phyloP scores from a whole-genome alignment of 106 monocot genomes.

The Platanthera zijinensis region DNA sequence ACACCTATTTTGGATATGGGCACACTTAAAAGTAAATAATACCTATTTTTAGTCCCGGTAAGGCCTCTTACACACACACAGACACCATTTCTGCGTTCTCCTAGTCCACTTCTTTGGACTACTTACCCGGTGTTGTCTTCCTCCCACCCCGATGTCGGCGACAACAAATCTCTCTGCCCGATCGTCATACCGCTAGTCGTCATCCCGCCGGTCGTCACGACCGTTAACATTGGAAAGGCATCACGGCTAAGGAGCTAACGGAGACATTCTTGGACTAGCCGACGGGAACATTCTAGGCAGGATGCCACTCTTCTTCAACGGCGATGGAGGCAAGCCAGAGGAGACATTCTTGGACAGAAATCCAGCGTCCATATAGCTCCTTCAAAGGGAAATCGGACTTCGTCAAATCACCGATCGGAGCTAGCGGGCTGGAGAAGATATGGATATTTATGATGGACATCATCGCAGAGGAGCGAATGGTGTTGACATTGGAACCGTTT shows the following conservation, averaged over 20 bases:
- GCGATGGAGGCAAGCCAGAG: neutral
- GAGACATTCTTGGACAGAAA: slow-evolving; percentile 5
- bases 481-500: slow-evolving; percentile 23
- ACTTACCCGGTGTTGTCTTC: too few relatives aligned
- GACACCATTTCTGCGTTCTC: too few relatives aligned
- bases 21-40: too few relatives aligned
- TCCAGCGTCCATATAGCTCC: neutral
- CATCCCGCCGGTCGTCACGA: slow-evolving; percentile 36
- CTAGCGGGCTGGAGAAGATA: slow-evolving; percentile 6
- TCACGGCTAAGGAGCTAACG: slow-evolving; percentile 26
- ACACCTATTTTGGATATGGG: too few relatives aligned
- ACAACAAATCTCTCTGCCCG: too few relatives aligned
- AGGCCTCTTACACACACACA: too few relatives aligned
- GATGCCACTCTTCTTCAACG: slow-evolving; percentile 10
- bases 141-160: too few relatives aligned
- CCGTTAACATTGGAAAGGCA: slow-evolving; percentile 15
- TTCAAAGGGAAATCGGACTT: slow-evolving; percentile 40
- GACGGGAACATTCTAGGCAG: too few relatives aligned
- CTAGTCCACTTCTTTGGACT: too few relatives aligned
- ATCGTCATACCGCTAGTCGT: too few relatives aligned
- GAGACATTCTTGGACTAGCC: too few relatives aligned
- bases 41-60: too few relatives aligned
- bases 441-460: slow-evolving; percentile 21
- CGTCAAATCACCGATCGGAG: slow-evolving; percentile 12
- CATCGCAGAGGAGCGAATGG: slow-evolving; percentile 1